Percentiles rank a stretch among this genome's conserved stretches.
Evolutionary conservation across 257 asterid species (phyloP).

Genomic region (Solanum ossicruentum): DNA sequence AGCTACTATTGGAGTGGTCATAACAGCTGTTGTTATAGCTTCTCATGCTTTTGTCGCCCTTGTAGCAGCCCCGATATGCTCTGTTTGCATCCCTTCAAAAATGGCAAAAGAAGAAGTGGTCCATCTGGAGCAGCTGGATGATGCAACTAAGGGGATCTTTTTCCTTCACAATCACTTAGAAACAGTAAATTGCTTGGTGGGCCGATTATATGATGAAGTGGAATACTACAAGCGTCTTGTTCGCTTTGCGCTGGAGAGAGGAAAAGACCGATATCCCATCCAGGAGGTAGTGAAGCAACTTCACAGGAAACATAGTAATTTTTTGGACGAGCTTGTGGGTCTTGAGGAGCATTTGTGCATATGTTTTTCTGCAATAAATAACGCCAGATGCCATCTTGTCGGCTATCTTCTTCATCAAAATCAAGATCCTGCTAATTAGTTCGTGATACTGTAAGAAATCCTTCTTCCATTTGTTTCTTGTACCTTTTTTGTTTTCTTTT

Average conservation of each 20-base stretch:
- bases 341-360: conserved; percentile 84
- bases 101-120: conserved; percentile 35
- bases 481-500: not conserved
- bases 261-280: conserved; percentile 44
- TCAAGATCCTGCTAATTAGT: not conserved
- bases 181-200: conserved; percentile 59
- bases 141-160: conserved; percentile 59
- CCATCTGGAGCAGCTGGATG: conserved; percentile 61
- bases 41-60: conserved; percentile 40
- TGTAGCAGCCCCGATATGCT: conserved; percentile 23
- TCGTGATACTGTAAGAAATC: not conserved
- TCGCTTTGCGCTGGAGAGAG: conserved; percentile 56
- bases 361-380: conserved; percentile 65
- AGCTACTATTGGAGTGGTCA: conserved; percentile 42
- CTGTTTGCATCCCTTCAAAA: conserved; percentile 18
- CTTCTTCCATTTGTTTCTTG: not conserved
- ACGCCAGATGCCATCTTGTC: conserved; percentile 59
- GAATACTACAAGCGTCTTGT: conserved; percentile 41
- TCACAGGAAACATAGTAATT: conserved; percentile 35
- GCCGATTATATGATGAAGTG: conserved; percentile 35
- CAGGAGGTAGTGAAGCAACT: conserved; percentile 67
- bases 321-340: conserved; percentile 49
- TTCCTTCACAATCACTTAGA: conserved; percentile 59
- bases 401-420: not conserved
- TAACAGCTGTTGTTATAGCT: conserved; percentile 57